phyloP scores from a whole-genome alignment of 164 flowering plant genomes.

The Amborella trichopoda region DNA sequence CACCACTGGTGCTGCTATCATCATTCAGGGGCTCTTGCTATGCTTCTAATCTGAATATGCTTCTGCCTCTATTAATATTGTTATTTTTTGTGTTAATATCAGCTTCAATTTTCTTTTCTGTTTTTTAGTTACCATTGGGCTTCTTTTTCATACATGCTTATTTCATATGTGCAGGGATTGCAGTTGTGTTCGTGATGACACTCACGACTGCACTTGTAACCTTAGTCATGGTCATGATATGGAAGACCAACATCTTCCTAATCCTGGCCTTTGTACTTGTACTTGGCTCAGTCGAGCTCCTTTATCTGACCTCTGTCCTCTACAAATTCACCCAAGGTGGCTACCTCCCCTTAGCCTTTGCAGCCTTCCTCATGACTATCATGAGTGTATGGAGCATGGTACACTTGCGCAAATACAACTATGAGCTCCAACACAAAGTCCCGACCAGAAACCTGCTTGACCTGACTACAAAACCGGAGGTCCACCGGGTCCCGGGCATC shows the following conservation, averaged over 20 bases:
- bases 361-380: conserved; percentile 9
- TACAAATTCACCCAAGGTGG: conserved; percentile 16
- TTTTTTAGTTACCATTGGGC: not conserved
- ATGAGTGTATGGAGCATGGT: conserved; percentile 20
- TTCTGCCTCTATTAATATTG: not conserved
- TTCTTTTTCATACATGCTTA: not conserved
- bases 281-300: conserved; percentile 6
- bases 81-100: not conserved
- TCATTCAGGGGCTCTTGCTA: not conserved
- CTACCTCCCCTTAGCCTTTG: conserved; percentile 16
- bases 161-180: conserved; percentile 10
- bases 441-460: conserved; percentile 4
- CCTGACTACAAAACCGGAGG: not conserved
- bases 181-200: conserved; percentile 14
- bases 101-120: not conserved
- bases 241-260: conserved; percentile 15
- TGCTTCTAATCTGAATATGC: not conserved
- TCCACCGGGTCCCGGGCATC: conserved; percentile 13
- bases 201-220: conserved; percentile 11
- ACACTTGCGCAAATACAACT: conserved; percentile 13
- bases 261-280: conserved; percentile 4
- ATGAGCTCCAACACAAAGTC: conserved; percentile 15
- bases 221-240: conserved; percentile 17
- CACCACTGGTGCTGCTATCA: too few relatives aligned
- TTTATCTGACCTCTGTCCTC: conserved; percentile 15